These are phyloP conservation scores for Gryganskiella cystojenkinii DNA, from an alignment of 192 early-diverging fungal species.

Conservation along the genomic window DNA sequence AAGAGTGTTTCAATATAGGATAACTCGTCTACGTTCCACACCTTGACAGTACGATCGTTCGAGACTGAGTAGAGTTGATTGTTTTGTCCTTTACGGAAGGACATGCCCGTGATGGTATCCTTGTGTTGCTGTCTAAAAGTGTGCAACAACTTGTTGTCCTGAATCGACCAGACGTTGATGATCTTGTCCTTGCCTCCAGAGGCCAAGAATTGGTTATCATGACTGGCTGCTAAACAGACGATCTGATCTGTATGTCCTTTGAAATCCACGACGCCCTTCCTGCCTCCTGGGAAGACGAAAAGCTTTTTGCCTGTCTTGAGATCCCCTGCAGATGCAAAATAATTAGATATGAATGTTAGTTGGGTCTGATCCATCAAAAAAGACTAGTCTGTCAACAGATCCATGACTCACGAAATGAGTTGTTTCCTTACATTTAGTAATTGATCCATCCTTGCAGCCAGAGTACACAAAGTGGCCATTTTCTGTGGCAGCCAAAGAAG, in stretches of 20 bases:
- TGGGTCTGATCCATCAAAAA: too few species aligned
- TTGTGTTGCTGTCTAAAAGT: conserved; percentile 89
- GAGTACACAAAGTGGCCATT: conserved; percentile 79
- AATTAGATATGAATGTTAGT: too few species aligned
- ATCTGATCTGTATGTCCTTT: conserved; percentile 83
- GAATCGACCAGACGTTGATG: conserved; percentile 92
- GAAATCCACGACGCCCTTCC: conserved; percentile 72
- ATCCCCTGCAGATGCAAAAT: conserved; percentile 63
- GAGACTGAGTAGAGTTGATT: conserved; percentile 92
- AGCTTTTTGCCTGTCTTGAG: conserved; percentile 75
- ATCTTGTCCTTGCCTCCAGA: conserved; percentile 91
- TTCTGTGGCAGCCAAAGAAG: conserved; percentile 80
- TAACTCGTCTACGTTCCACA: conserved; percentile 95
- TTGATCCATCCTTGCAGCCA: conserved; percentile 91
- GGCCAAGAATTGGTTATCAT: conserved; percentile 76
- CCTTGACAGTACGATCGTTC: conserved; percentile 92
- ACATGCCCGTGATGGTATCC: conserved; percentile 86
- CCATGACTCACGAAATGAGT: neutral
- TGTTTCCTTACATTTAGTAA: conserved; percentile 81
- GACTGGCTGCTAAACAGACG: conserved; percentile 75
- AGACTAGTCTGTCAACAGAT: too few species aligned
- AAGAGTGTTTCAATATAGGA: conserved; percentile 96
- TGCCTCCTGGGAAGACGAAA: conserved; percentile 75
- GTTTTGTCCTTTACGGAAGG: conserved; percentile 80
- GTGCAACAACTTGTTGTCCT: conserved; percentile 75